Percentiles rank a stretch among this genome's conserved stretches.
Conservation (phyloP, 257 asterid species). For the Agastache rugosa region DNA sequence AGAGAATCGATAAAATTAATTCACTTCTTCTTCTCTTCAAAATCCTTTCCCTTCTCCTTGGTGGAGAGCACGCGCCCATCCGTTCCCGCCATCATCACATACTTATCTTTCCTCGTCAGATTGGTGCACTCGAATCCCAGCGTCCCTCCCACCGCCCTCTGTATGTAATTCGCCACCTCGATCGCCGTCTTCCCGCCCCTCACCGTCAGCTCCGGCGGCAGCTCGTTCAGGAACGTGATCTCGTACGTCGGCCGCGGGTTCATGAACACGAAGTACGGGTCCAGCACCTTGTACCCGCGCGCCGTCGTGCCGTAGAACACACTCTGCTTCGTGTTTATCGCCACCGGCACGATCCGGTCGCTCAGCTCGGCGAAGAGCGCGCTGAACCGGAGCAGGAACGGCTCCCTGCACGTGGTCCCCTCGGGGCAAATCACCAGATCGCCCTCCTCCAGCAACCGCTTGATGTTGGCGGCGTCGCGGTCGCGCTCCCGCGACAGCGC, state of each 20-base stretch:
- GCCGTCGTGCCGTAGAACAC: constrained; percentile 84
- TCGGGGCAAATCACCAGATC: constrained; percentile 87
- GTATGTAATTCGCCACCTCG: constrained; percentile 86
- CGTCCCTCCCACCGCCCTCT: constrained; percentile 78
- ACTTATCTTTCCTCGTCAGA: constrained; percentile 85
- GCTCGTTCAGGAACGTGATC: constrained; percentile 68
- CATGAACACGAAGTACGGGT: constrained; percentile 91
- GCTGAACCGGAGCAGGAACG: constrained; percentile 76
- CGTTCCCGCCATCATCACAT: constrained; percentile 79
- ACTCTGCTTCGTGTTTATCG: constrained; percentile 68
- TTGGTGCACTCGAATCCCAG: constrained; percentile 86
- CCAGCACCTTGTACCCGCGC: constrained; percentile 68
- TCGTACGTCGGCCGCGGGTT: constrained; percentile 88
- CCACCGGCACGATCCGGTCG: constrained; percentile 89
- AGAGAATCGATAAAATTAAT: background rate
- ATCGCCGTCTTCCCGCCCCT: constrained; percentile 70
- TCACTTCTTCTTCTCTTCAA: constrained; percentile 26
- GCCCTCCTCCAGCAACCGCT: constrained; percentile 68
- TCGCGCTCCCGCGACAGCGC: constrained; percentile 85
- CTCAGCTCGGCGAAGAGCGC: constrained; percentile 91
- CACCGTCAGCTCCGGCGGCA: constrained; percentile 67
- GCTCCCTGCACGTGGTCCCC: constrained; percentile 91
- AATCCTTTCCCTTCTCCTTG: constrained; percentile 42
- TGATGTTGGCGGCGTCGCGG: constrained; percentile 73
- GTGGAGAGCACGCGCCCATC: constrained; percentile 62